Conservation (phyloP, 2,329 filamentous ascomycete species). For the Aspergillus glaucus region DNA sequence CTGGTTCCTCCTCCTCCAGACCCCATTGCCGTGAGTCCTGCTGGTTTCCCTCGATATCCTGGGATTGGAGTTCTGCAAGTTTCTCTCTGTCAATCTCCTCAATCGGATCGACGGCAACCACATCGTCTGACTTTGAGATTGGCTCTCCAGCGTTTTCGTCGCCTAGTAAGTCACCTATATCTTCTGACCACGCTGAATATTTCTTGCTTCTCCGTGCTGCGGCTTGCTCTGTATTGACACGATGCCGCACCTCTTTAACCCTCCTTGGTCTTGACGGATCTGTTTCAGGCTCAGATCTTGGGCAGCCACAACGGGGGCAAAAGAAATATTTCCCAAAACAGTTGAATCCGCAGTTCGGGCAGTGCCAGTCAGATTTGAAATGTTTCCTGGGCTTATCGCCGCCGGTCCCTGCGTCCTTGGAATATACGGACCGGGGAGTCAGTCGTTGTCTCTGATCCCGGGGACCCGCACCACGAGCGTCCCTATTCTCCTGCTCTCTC, state of each 20-base stretch:
- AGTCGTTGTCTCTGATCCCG: background rate
- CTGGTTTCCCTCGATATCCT: conserved; percentile 1
- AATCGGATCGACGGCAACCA: background rate
- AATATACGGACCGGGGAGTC: background rate
- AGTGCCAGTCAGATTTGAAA: conserved; percentile 20
- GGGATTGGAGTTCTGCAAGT: background rate
- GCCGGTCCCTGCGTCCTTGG: conserved; percentile 5
- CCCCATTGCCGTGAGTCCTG: conserved; percentile 22
- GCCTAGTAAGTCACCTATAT: too few species aligned
- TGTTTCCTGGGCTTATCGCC: background rate
- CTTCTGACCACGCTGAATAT: too few species aligned
- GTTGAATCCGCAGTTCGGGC: conserved; percentile 17
- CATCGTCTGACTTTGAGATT: too few species aligned
- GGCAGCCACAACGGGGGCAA: conserved; percentile 22
- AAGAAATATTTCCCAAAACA: conserved; percentile 14
- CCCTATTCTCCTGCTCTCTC: background rate
- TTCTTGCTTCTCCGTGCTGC: background rate
- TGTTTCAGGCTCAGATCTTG: background rate
- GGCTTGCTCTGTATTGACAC: too few species aligned
- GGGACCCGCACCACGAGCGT: background rate
- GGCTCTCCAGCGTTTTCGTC: too few species aligned
- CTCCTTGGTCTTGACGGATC: too few species aligned
- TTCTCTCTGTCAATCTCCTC: background rate
- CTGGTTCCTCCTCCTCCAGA: conserved; percentile 9
- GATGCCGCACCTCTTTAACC: too few species aligned